Conservation (phyloP, 108 stramenopile genomes). For the Licmophora abbreviata region DNA sequence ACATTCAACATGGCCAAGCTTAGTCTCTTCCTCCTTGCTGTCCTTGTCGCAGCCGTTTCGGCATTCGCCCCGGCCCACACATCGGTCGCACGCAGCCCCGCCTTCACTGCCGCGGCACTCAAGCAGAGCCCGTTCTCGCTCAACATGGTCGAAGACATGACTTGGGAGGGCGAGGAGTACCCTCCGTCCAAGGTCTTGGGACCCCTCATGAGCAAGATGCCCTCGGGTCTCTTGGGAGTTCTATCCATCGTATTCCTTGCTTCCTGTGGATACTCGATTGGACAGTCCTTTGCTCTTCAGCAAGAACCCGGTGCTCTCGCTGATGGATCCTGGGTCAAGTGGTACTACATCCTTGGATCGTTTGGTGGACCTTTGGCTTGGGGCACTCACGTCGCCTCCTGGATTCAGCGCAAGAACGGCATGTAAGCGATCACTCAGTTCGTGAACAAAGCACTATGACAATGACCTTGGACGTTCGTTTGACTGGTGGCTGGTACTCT, state of each 20-base stretch:
- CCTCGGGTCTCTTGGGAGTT: slow-evolving; percentile 74
- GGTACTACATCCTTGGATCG: slow-evolving; percentile 80
- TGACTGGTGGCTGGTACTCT: too few species aligned
- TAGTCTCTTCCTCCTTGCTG: slow-evolving; percentile 64
- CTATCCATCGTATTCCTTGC: slow-evolving; percentile 62
- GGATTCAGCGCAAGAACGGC: slow-evolving; percentile 93
- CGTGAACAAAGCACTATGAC: too few species aligned
- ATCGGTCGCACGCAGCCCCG: slow-evolving; percentile 19
- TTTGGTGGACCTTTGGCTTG: slow-evolving; percentile 86
- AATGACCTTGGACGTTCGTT: too few species aligned
- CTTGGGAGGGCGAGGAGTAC: slow-evolving; percentile 85
- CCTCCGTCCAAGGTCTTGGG: slow-evolving; percentile 92
- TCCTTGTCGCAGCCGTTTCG: slow-evolving; percentile 56
- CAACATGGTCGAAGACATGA: slow-evolving; percentile 66
- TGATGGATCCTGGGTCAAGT: slow-evolving; percentile 85
- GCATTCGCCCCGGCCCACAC: slow-evolving; percentile 66
- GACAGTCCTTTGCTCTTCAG: slow-evolving; percentile 51
- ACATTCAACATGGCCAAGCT: slow-evolving; percentile 35
- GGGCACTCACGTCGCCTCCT: slow-evolving; percentile 87
- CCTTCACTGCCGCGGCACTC: slow-evolving; percentile 18
- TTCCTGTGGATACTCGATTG: slow-evolving; percentile 55
- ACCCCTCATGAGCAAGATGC: slow-evolving; percentile 93
- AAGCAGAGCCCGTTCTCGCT: slow-evolving; percentile 12
- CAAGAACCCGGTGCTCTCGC: slow-evolving; percentile 81
- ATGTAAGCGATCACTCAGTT: too few species aligned